Evolutionary conservation across 805 yeast genomes (phyloP), one percentile per base, ranked within the genome.

Genomic region (Gaillardinia entomophila): DNA sequence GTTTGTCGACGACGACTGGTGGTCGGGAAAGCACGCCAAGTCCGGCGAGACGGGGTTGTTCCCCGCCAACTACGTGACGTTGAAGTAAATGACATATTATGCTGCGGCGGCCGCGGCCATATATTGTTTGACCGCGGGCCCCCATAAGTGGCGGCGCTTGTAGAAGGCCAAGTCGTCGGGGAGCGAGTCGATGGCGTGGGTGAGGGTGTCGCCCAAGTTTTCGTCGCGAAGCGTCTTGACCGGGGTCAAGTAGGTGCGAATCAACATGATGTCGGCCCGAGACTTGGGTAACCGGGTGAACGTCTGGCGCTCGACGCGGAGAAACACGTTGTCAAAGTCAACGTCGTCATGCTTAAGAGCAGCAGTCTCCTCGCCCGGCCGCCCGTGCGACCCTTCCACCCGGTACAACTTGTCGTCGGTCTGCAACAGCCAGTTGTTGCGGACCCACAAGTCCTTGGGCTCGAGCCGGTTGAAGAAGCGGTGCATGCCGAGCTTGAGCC

Each of bases 1-100:
- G 46, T 83, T 85, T 56, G 82, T 85, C 12, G 95, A 88, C 48
- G 96, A 86, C 28, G 96, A 86, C 54, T 92, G 98, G 98, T 92
- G 97, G 97, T 69, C 82, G 34, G 98, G 98, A 32, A 78, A 75
- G 40, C 70, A 80, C 46, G 36, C 53, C 16, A 70, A 59, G 36
- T 62, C 77, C 20, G 96, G 96, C 28, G 82, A 77, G 45, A 71
- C 74, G 44, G 92, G 92, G 36, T 67, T 90, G 35, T 89, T 90
- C 78, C 98, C 98, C 33, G 78, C 95, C 26, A 88, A 86, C 60
- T 87, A 84, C 53, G 97, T 92, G 31, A 49, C 39, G 16, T 19
- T 19, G 10, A 19, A 19, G n/a, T n/a, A n/a, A n/a, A n/a, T n/a
- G n/a, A n/a, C n/a, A n/a, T n/a, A n/a, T n/a, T n/a, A n/a, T n/a